phyloP scores from a whole-genome alignment of 23 red algal genomes.

The Gracilaria domingensis region DNA sequence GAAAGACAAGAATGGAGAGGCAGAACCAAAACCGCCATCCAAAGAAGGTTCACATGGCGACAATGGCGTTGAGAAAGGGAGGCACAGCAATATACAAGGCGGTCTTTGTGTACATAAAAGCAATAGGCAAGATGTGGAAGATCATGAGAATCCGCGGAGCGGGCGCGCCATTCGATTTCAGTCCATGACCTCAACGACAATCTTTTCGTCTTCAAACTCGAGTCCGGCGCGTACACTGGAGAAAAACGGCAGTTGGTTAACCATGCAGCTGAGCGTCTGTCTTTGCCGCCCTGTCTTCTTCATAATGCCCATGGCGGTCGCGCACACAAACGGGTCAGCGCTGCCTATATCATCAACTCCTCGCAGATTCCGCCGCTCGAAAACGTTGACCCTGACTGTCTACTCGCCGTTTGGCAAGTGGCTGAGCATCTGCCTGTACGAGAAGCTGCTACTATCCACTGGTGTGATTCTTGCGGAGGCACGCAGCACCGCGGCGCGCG shows the following conservation, averaged over 20 bases:
- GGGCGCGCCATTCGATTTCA: constrained; percentile 41
- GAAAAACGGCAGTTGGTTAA: constrained; percentile 85
- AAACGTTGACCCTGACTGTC: constrained; percentile 73
- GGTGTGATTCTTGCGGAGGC: constrained; percentile 60
- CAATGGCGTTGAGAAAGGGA: no score
- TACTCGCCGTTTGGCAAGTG: no score
- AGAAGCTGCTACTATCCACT: constrained; percentile 72
- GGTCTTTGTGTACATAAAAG: no score
- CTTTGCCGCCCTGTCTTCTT: constrained; percentile 71
- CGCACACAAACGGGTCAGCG: constrained; percentile 75
- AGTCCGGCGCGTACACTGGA: constrained; percentile 67
- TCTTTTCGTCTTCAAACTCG: constrained; percentile 80
- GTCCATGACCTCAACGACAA: no score
- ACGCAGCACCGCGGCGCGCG: constrained; percentile 67
- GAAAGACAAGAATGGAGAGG: no score
- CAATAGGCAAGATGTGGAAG: no score
- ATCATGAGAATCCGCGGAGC: no score
- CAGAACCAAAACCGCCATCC: no score
- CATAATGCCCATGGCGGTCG: constrained; percentile 66
- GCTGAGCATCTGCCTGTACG: constrained; percentile 80
- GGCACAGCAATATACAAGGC: no score
- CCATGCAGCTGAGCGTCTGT: no score
- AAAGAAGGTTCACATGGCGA: no score
- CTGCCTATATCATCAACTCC: constrained; percentile 64
- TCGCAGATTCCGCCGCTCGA: constrained; percentile 76